Base-by-base conservation (phyloP, 1,139 yeast species). In the Kodamaea alishanica region DNA sequence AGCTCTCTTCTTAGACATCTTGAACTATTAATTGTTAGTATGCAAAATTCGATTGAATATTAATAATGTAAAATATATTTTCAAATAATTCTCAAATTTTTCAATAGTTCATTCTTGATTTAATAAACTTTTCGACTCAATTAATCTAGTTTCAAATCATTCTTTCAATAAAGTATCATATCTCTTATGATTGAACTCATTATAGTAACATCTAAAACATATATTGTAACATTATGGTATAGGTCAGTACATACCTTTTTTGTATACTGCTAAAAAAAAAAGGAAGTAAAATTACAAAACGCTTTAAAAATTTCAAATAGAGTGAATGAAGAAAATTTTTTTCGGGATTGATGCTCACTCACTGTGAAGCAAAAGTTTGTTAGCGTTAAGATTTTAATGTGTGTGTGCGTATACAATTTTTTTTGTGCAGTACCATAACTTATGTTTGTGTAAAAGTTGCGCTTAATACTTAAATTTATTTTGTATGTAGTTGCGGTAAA, bases 1-100 rank as follows among this genome's bases (percentile, higher is more conserved):
- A 77, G 97, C 89, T 89, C 99, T 92, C 97, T 92, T 92, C 89
- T 92, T 92, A 78, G 98, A 97, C 98, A 92, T 92, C 65, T 77
- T 80, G 76, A 15, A 47, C 59, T 57, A 54, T 33, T 37, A 36
- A 28, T 20, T 46, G 65, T 59, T 58, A 60, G 65, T 60, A 57
- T 38, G 24, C 9, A 15, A 4, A 15, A 4, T 23, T 9, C n/a
- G 35, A 24, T 23, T n/a, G 32, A 23, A 15, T 25, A 9, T 31
- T 29, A 15, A 15, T 25, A 20, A 26, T 32, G 9, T 32, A 28
- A 20, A 32, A 32, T 24, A 32, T 12, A 25, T n/a, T 8, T 11
- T 11, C 9, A 11, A 27, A 7, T 27, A 27, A 27, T 27, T 11
- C 15, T 8, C 12, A 7, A 8, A 15, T 15, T 15, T 15, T 15